Evolutionary conservation across 2,329 filamentous ascomycete genomes (phyloP).

Genomic region (Phoma sp.): DNA sequence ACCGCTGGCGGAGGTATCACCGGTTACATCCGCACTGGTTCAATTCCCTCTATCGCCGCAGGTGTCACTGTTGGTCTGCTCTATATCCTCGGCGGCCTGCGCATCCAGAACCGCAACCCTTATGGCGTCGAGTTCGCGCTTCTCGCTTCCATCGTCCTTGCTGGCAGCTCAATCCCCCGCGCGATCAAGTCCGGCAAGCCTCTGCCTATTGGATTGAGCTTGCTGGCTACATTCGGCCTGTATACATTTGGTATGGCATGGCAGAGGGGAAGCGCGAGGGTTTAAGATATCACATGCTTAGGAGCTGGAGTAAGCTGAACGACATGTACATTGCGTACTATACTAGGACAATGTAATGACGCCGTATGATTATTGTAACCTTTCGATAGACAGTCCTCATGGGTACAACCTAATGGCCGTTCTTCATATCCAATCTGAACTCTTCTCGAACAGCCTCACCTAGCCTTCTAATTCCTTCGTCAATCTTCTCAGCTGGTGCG

Average conservation of each 20-base stretch:
- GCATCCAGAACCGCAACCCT: slow-evolving; percentile 72
- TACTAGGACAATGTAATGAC: background rate
- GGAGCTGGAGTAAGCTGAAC: background rate
- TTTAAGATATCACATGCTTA: background rate
- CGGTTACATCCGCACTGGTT: slow-evolving; percentile 84
- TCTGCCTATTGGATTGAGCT: slow-evolving; percentile 78
- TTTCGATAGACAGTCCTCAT: background rate
- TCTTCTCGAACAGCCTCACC: slow-evolving; percentile 72
- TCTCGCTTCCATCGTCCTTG: slow-evolving; percentile 83
- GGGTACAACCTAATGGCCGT: background rate
- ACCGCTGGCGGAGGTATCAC: slow-evolving; percentile 87
- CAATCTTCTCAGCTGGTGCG: slow-evolving; percentile 62
- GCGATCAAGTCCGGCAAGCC: slow-evolving; percentile 85
- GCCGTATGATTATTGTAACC: background rate
- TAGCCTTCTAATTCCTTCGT: slow-evolving; percentile 65
- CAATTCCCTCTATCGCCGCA: slow-evolving; percentile 83
- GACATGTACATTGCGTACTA: background rate
- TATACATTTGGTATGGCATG: slow-evolving; percentile 78
- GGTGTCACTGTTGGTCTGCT: slow-evolving; percentile 80
- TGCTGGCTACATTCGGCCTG: slow-evolving; percentile 79
- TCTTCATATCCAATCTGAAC: slow-evolving; percentile 56
- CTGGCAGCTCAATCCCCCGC: slow-evolving; percentile 81
- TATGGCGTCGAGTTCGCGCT: slow-evolving; percentile 91
- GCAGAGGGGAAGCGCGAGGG: slow-evolving; percentile 17
- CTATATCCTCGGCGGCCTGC: slow-evolving; percentile 81